phyloP scores from a whole-genome alignment of 1,139 yeast genomes.

The Pneumocystis jirovecii region DNA sequence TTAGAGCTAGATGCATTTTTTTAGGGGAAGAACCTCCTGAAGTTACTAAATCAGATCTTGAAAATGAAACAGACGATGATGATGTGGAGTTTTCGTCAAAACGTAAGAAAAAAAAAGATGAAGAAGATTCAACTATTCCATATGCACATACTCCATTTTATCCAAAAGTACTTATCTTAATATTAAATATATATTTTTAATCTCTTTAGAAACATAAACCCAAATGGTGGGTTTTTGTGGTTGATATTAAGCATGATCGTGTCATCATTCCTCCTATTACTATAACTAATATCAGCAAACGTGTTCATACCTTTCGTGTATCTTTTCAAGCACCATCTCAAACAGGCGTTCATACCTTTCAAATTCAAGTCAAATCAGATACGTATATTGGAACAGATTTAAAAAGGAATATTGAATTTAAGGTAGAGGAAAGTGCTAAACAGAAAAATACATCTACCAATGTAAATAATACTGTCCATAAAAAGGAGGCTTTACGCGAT shows the following conservation, averaged over 20 bases:
- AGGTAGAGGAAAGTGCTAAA: not conserved
- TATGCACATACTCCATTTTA: constrained; percentile 1
- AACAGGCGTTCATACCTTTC: constrained; percentile 11
- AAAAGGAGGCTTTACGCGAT: not conserved
- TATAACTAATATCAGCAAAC: constrained; percentile 7
- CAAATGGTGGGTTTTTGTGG: constrained; percentile 11
- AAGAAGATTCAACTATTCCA: not conserved
- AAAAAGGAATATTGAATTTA: constrained; percentile 7
- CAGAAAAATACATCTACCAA: not conserved
- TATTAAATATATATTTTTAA: constrained; percentile 6
- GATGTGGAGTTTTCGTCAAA: not conserved
- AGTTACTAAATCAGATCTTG: not conserved
- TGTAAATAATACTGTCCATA: not conserved
- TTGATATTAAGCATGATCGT: constrained; percentile 12
- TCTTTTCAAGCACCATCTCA: constrained; percentile 13
- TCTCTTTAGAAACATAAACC: constrained; percentile 8
- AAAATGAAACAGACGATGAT: not conserved
- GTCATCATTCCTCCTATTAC: constrained; percentile 11
- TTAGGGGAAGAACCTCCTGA: not conserved
- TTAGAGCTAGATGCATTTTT: constrained; percentile 47
- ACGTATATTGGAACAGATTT: constrained; percentile 11
- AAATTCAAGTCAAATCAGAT: constrained; percentile 11
- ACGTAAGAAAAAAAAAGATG: constrained; percentile 2
- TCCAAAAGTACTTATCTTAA: not conserved
- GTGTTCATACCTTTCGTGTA: constrained; percentile 8